A percentile compares a stretch with the other conserved stretches of the same genome.
These are phyloP conservation scores for Leccinum huronense DNA, from an alignment of 1,284 basidiomycete genomes.

Conservation along the genomic window DNA sequence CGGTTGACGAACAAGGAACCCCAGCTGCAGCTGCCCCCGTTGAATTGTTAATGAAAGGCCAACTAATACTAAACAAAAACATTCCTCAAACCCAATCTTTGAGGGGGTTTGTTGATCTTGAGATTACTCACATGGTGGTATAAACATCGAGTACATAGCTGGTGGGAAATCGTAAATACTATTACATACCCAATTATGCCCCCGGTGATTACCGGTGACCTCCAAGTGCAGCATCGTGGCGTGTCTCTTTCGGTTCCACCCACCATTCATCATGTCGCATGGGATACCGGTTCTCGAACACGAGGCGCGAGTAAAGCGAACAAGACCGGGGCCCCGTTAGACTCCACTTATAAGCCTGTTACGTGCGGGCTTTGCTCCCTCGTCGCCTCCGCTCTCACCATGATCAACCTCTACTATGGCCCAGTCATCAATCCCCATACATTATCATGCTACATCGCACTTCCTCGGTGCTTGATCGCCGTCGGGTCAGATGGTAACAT, in stretches of 20 bases:
- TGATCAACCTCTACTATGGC: slow-evolving; percentile 48
- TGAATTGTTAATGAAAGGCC: no score
- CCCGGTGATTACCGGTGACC: no score
- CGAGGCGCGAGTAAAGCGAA: slow-evolving; percentile 5
- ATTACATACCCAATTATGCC: no score
- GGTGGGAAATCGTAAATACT: no score
- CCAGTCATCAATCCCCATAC: slow-evolving; percentile 63
- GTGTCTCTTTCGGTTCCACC: background rate
- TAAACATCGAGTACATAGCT: no score
- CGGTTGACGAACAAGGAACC: background rate
- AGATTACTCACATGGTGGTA: no score
- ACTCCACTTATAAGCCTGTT: slow-evolving; percentile 5
- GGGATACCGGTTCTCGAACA: background rate
- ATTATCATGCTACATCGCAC: slow-evolving; percentile 53
- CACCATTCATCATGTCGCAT: background rate
- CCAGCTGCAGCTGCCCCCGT: no score
- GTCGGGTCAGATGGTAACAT: slow-evolving; percentile 61
- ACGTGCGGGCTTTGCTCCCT: background rate
- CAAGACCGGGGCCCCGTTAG: background rate
- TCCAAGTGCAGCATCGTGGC: background rate
- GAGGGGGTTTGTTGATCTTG: no score
- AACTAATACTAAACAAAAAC: no score
- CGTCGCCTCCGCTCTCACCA: slow-evolving; percentile 3
- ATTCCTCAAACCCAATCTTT: no score
- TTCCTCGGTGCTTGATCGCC: slow-evolving; percentile 58